phyloP scores from a whole-genome alignment of 257 asterid species.

The Primulina huaijiensis region DNA sequence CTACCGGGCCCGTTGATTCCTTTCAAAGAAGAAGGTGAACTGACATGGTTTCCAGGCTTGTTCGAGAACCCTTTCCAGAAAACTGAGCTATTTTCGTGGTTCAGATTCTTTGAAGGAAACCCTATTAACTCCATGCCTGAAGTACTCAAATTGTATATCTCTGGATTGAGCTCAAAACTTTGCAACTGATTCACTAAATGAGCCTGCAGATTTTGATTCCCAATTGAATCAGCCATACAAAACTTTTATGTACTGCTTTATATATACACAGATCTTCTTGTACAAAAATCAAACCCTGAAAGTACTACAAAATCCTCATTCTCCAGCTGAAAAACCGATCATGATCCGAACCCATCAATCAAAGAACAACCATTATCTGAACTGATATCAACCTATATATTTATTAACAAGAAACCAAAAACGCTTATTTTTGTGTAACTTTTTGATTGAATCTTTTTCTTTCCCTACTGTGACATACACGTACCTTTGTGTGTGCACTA shows the following conservation, averaged over 20 bases:
- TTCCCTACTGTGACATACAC: background rate
- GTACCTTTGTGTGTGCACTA: background rate
- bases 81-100: slow-evolving; percentile 20
- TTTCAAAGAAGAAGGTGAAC: slow-evolving; percentile 34
- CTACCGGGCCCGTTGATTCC: slow-evolving; percentile 26
- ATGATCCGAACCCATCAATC: slow-evolving; percentile 2
- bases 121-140: slow-evolving; percentile 65
- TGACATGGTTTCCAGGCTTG: slow-evolving; percentile 24
- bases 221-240: slow-evolving; percentile 41
- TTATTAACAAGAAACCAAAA: background rate
- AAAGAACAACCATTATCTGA: background rate
- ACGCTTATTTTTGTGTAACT: slow-evolving; percentile 10
- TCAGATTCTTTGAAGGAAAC: slow-evolving; percentile 46
- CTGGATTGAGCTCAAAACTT: slow-evolving; percentile 19
- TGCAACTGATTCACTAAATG: slow-evolving; percentile 40
- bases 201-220: slow-evolving; percentile 29
- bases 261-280: slow-evolving; percentile 6
- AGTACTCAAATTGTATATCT: slow-evolving; percentile 52
- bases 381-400: slow-evolving; percentile 5
- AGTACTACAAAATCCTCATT: background rate
- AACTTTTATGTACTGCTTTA: background rate
- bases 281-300: slow-evolving; percentile 8
- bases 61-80: slow-evolving; percentile 49
- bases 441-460: background rate
- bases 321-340: slow-evolving; percentile 22